Evolutionary conservation across 2,329 filamentous ascomycete species (phyloP), one percentile per base, ranked within the genome.

Genomic region (Hymenoscyphus occultus): DNA sequence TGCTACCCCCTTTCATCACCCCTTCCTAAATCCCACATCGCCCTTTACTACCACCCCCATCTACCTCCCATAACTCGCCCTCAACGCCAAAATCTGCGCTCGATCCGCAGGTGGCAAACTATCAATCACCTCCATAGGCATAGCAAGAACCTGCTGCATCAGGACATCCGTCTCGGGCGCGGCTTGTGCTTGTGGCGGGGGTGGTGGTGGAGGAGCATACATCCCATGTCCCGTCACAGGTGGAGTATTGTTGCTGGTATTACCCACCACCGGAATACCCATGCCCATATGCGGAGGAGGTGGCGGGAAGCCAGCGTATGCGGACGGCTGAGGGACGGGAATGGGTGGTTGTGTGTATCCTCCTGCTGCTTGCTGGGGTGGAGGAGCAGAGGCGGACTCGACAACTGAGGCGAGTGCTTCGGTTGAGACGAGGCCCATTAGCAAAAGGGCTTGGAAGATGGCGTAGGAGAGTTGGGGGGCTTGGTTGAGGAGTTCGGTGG

Each of bases 391-490:
- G 7, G 73, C 71, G 12, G 66, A 79, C 74, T 96, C 91, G 62
- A 97, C 84, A 39, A 98, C 91, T 4, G 90, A 89, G 68, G 89
- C 86, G 63, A 98, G 88, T 2, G 93, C 88, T 72, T 89, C 88
- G 14, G 92, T 90, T 65, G 95, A 94, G 64, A 98, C 92, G 10
- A 98, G 87, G 57, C 93, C 92, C 86, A 98, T 95, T 45, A 97
- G 86, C 1, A 98, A 86, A 10, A 98, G 84, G 31, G 93, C 91
- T 78, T 98, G 94, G 80, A 98, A 98, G 70, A 98, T 90, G 65
- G 95, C 95, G 74, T 96, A 98, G 4, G 92, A 88, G 56, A 99
- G 87, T 78, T 99, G 95, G 0, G 95, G 95, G 1, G 93, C 93
- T 79, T 94, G 90, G 68, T 90, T 84, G 54, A 99, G 86, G 51